Evolutionary conservation across 1,139 yeast species (phyloP).

Genomic region (Casaregolazyma suthepensis): DNA sequence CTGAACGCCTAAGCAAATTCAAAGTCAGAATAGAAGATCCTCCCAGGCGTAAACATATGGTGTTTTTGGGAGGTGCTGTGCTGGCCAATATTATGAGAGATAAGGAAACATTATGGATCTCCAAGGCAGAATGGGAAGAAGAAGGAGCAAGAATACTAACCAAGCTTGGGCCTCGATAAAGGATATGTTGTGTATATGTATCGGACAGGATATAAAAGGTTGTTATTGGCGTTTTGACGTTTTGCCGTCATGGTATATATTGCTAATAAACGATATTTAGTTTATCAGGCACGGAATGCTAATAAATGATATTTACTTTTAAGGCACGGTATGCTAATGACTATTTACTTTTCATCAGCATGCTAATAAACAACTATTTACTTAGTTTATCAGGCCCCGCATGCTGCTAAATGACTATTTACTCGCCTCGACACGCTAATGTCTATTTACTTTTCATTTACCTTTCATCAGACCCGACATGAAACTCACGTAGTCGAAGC

Average conservation of each 20-base stretch:
- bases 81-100: conserved; percentile 97
- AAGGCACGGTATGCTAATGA: too few relatives aligned
- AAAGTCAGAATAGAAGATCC: conserved; percentile 98
- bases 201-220: not conserved
- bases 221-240: too few relatives aligned
- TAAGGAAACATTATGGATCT: conserved; percentile 96
- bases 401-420: too few relatives aligned
- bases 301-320: too few relatives aligned
- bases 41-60: conserved; percentile 99
- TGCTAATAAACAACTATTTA: too few relatives aligned
- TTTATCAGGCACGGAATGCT: too few relatives aligned
- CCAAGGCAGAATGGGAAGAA: conserved; percentile 97
- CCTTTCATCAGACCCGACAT: conserved; percentile 20
- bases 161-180: conserved; percentile 88
- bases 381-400: too few relatives aligned
- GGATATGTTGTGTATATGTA: not conserved
- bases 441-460: not conserved
- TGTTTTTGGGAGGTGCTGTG: conserved; percentile 97
- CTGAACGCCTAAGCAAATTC: conserved; percentile 80
- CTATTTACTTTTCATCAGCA: too few relatives aligned
- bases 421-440: too few relatives aligned
- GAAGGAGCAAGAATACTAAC: conserved; percentile 78
- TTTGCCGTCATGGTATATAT: too few relatives aligned
- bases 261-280: too few relatives aligned
- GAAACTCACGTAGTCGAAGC: conserved; percentile 31